Percentiles rank a stretch among this genome's conserved stretches.
Evolutionary conservation across 2,329 filamentous ascomycete species (phyloP).

Genomic region (Chaetomiaceae sp.): DNA sequence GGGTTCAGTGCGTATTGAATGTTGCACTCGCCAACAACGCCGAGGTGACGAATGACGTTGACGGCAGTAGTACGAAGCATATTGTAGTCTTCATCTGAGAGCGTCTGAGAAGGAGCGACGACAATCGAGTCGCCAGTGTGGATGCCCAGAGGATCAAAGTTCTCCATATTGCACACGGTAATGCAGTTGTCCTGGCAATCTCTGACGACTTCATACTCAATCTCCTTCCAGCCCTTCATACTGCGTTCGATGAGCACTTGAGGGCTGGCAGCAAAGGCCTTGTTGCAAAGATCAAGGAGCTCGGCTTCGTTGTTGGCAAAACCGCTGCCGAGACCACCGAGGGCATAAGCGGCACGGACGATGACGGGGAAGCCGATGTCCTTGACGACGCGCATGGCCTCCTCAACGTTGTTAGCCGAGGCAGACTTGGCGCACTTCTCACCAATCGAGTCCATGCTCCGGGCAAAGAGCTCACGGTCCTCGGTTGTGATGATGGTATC

Average conservation of each 20-base stretch:
- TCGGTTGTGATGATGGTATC: constrained; percentile 98
- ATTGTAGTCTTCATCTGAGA: constrained; percentile 98
- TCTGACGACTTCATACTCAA: constrained; percentile 97
- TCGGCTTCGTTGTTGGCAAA: constrained; percentile 87
- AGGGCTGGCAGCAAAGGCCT: constrained; percentile 90
- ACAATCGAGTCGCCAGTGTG: constrained; percentile 98
- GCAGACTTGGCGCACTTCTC: constrained; percentile 98
- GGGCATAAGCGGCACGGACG: constrained; percentile 89
- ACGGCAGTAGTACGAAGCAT: constrained; percentile 97
- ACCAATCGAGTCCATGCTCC: constrained; percentile 96
- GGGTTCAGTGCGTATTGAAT: constrained; percentile 98
- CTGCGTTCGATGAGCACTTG: constrained; percentile 95
- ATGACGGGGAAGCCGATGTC: constrained; percentile 96
- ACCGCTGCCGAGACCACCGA: constrained; percentile 90
- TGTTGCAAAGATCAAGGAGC: constrained; percentile 82
- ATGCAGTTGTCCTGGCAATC: constrained; percentile 97
- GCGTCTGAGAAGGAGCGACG: constrained; percentile 91
- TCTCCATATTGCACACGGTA: constrained; percentile 99
- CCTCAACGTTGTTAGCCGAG: constrained; percentile 81
- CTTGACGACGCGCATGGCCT: constrained; percentile 83
- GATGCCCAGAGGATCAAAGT: constrained; percentile 96
- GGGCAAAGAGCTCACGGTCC: constrained; percentile 93
- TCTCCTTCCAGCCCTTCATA: constrained; percentile 99
- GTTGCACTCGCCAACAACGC: constrained; percentile 97
- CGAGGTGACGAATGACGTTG: constrained; percentile 94